phyloP scores from a whole-genome alignment of 2,329 filamentous ascomycete species.

The Sporothrix curviconia region DNA sequence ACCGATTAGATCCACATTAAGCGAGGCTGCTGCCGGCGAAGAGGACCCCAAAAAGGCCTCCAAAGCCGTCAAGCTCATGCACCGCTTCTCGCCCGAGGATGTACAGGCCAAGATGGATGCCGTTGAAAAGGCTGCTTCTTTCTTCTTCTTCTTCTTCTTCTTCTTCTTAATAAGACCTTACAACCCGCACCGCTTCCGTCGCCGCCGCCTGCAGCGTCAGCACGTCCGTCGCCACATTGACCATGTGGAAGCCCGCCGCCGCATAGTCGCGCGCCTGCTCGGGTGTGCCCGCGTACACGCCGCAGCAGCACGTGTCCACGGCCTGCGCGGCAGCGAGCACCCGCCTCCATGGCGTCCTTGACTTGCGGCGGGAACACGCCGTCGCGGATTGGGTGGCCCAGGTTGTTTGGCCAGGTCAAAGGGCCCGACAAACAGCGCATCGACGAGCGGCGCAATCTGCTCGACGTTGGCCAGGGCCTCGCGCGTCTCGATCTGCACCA shows the following conservation, averaged over 20 bases:
- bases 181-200: slow-evolving; percentile 40
- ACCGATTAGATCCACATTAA: slow-evolving; percentile 52
- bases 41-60: slow-evolving; percentile 49
- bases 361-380: slow-evolving; percentile 54
- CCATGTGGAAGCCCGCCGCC: slow-evolving; percentile 55
- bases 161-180: slow-evolving; percentile 30
- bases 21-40: slow-evolving; percentile 44
- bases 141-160: too few species aligned
- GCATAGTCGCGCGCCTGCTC: slow-evolving; percentile 49
- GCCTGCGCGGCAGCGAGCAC: slow-evolving; percentile 51
- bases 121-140: slow-evolving; percentile 31
- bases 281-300: slow-evolving; percentile 51
- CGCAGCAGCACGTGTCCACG: slow-evolving; percentile 58
- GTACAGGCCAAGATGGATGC: slow-evolving; percentile 63
- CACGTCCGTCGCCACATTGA: slow-evolving; percentile 51
- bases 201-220: slow-evolving; percentile 42
- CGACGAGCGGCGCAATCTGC: slow-evolving; percentile 56
- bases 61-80: slow-evolving; percentile 67
- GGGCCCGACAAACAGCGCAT: slow-evolving; percentile 59
- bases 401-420: slow-evolving; percentile 61
- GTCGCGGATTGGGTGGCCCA: slow-evolving; percentile 55
- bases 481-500: slow-evolving; percentile 62
- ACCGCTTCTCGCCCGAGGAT: slow-evolving; percentile 62
- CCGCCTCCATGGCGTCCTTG: slow-evolving; percentile 50
- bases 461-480: slow-evolving; percentile 56